Conservation (phyloP, 2,329 filamentous ascomycete species). For the Colletotrichum sp. region DNA sequence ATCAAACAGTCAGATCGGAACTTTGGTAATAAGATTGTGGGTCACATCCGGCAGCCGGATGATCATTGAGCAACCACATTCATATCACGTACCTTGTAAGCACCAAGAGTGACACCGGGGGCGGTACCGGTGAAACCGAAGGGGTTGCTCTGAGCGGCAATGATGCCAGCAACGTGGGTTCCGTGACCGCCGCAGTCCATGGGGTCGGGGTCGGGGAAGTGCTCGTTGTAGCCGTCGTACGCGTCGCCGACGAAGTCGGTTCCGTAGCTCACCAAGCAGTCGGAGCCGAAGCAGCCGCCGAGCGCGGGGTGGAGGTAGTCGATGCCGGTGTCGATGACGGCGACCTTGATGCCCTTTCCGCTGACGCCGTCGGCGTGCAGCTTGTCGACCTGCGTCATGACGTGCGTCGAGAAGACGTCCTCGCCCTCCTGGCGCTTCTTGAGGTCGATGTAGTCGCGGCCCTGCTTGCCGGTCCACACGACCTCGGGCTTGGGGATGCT, state of each 20-base stretch:
- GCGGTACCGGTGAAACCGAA: conserved; percentile 63
- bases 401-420: conserved; percentile 49
- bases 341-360: conserved; percentile 58
- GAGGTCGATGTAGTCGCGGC: conserved; percentile 28
- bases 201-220: conserved; percentile 54
- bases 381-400: conserved; percentile 63
- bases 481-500: conserved; percentile 48
- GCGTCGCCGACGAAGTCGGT: conserved; percentile 63
- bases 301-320: conserved; percentile 69
- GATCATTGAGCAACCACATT: neutral
- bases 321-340: conserved; percentile 59
- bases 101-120: conserved; percentile 58
- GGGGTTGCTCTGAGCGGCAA: conserved; percentile 60
- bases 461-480: conserved; percentile 44
- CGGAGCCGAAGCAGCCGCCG: conserved; percentile 66
- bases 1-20: neutral
- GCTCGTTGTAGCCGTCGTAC: conserved; percentile 43
- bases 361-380: conserved; percentile 51
- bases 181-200: conserved; percentile 65
- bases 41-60: neutral
- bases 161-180: conserved; percentile 66
- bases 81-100: conserved; percentile 43
- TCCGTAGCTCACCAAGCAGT: conserved; percentile 63
- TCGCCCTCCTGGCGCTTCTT: conserved; percentile 33
- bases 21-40: neutral